A percentile compares a stretch with the other conserved stretches of the same genome.
phyloP scores from a whole-genome alignment of 169 alveolate species.

The Babesia gibsoni region DNA sequence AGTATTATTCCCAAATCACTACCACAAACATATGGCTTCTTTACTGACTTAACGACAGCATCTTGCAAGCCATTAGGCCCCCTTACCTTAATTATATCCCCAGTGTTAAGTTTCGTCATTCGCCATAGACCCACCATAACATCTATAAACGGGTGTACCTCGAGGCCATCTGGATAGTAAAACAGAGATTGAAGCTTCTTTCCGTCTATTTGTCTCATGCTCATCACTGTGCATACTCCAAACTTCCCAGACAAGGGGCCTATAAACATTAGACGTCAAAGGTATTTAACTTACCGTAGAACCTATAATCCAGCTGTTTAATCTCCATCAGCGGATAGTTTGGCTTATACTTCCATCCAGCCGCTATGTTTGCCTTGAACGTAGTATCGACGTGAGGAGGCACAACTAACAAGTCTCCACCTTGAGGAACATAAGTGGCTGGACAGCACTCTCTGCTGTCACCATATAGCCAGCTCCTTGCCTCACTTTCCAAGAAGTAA shows the following conservation, averaged over 20 bases:
- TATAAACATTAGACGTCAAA: neutral
- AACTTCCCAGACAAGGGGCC: slow-evolving; percentile 7
- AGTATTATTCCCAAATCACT: neutral
- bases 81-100: slow-evolving; percentile 1
- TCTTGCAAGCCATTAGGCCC: neutral
- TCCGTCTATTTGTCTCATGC: slow-evolving; percentile 5
- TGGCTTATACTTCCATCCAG: neutral
- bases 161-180: neutral
- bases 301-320: slow-evolving; percentile 14
- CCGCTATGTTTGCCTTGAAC: slow-evolving; percentile 6
- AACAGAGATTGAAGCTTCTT: neutral
- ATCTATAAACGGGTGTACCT: neutral
- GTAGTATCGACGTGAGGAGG: neutral
- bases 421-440: slow-evolving; percentile 18
- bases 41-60: neutral
- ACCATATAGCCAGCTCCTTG: slow-evolving; percentile 27
- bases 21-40: neutral
- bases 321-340: neutral
- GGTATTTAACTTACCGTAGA: slow-evolving; percentile 1
- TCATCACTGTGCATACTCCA: slow-evolving; percentile 11
- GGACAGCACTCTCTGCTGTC: neutral
- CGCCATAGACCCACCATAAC: slow-evolving; percentile 27
- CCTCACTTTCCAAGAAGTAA: neutral
- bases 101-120: neutral
- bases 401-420: slow-evolving; percentile 40